These are phyloP conservation scores for Astragalus glycyphyllos DNA, from an alignment of 306 rosid genomes.

Conservation along the genomic window DNA sequence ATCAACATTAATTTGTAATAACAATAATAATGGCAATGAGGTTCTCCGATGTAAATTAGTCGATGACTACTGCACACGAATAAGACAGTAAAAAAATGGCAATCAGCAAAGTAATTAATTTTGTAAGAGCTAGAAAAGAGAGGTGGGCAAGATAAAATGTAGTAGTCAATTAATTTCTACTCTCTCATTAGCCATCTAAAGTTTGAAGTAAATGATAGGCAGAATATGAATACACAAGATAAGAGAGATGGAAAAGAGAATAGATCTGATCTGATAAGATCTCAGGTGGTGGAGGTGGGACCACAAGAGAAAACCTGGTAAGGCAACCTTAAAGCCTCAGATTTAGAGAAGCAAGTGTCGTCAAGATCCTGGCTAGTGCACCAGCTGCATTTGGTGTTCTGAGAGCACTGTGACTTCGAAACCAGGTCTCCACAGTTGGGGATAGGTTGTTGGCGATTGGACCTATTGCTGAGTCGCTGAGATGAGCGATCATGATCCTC, in stretches of 20 bases:
- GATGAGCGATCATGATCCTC: slow-evolving; percentile 14
- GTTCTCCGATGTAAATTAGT: no score
- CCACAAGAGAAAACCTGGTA: slow-evolving; percentile 78
- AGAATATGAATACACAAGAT: not conserved
- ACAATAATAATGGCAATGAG: not conserved
- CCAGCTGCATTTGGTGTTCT: slow-evolving; percentile 76
- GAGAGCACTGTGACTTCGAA: slow-evolving; percentile 62
- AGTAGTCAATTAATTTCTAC: not conserved
- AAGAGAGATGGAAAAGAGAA: not conserved
- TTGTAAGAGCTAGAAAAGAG: not conserved
- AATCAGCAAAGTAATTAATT: not conserved
- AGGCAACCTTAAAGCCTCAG: slow-evolving; percentile 84
- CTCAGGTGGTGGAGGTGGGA: slow-evolving; percentile 33
- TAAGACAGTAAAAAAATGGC: not conserved
- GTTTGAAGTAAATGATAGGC: not conserved
- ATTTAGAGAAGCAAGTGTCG: slow-evolving; percentile 75
- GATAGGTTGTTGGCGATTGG: slow-evolving; percentile 13
- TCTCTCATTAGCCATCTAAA: not conserved
- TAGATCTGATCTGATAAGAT: slow-evolving; percentile 47
- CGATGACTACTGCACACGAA: no score
- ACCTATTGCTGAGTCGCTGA: slow-evolving; percentile 34
- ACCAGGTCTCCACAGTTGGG: slow-evolving; percentile 60
- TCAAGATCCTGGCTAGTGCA: slow-evolving; percentile 74
- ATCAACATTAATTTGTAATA: not conserved
- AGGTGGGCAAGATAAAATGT: not conserved